These are phyloP conservation scores for Aureobasidium sp. DNA, from an alignment of 2,329 filamentous ascomycete species.

Conservation along the genomic window DNA sequence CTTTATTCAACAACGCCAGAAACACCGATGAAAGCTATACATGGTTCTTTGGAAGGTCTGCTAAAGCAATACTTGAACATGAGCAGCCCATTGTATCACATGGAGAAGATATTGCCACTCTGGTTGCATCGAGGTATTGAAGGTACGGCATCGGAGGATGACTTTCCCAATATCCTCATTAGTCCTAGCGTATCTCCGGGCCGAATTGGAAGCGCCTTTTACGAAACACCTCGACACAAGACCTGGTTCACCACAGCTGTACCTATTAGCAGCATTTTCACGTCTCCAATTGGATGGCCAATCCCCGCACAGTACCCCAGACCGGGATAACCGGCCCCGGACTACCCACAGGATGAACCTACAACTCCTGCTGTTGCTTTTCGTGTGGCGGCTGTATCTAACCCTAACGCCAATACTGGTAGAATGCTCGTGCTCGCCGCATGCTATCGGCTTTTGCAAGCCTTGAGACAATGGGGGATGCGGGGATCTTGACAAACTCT, in stretches of 20 bases:
- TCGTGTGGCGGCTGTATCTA: background rate
- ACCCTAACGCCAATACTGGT: background rate
- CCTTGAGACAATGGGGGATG: background rate
- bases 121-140: background rate
- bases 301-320: background rate
- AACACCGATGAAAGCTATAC: background rate
- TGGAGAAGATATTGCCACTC: background rate
- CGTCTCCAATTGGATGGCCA: background rate
- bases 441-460: background rate
- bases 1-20: too few relatives aligned
- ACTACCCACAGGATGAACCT: background rate
- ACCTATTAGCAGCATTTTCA: background rate
- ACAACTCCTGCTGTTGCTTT: background rate
- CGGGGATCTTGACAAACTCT: background rate
- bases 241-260: too few relatives aligned
- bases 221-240: background rate
- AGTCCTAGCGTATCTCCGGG: background rate
- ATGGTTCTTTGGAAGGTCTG: background rate
- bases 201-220: background rate
- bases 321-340: background rate
- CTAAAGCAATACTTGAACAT: too few relatives aligned
- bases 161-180: background rate
- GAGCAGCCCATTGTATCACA: too few relatives aligned
- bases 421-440: background rate
- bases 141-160: background rate